Base-by-base conservation (phyloP, 2,329 filamentous ascomycete genomes). In the Eutypella sp. region DNA sequence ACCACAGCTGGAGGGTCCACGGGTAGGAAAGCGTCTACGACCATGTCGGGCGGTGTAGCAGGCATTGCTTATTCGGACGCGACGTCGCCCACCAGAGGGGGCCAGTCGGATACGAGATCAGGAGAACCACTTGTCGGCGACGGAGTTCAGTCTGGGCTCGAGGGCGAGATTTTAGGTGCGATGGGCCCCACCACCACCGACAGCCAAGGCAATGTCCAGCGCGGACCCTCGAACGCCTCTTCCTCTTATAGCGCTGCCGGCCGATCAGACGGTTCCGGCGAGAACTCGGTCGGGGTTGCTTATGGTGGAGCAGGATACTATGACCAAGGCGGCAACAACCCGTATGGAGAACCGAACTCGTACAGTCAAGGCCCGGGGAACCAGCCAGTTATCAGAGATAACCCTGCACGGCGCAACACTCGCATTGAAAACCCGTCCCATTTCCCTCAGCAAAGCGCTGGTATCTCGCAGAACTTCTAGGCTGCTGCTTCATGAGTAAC, bases 381-480 rank as follows among this genome's bases (percentile, higher is more conserved):
- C 47, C 85, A 87, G 60, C 90, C 93, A 2, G 80, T 99, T 43
- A 96, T 99, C 53, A 82, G 91, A 46, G 93, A 99, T 65, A 93
- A 97, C 54, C 85, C 87, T 52, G 93, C 93, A 23, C 78, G 93
- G 56, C 82, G 93, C 54, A 96, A 96, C 70, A 96, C 93, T 11
- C 82, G 91, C 51, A 97, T 99, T 60, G 91, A 97, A 71, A 95
- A 86, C 63, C 85, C 89, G 2, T 81, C 87, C 38, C 87, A 93
- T 51, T 95, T 88, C 60, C 91, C 92, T 10, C 89, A 95, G 62
- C 90, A 95, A 72, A 95, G 88, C 59, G 89, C 89, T 33, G 93
- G 93, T 48, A 96, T 99, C 59, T 88, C 93, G 25, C 93, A 97
- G 69, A 99, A 99, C 68, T 99, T 99, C 60, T 97, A 80, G 66